A percentile compares a stretch with the other conserved stretches of the same genome.
These are phyloP conservation scores for Monosporozyma servazzii DNA, from an alignment of 805 yeast genomes.

Conservation along the genomic window DNA sequence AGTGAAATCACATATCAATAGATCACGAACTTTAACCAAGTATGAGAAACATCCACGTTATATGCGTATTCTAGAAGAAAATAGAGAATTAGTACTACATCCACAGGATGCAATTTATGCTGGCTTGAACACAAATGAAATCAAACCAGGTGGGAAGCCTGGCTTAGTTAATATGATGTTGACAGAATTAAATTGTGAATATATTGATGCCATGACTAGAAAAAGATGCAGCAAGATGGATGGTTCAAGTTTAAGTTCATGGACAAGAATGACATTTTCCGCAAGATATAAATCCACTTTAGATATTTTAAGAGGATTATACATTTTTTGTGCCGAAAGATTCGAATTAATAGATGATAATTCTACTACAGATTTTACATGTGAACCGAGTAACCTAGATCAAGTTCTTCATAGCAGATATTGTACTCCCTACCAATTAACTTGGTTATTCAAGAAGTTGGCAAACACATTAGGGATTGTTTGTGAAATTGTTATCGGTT, in stretches of 20 bases:
- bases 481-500: slow-evolving; percentile 73
- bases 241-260: slow-evolving; percentile 42
- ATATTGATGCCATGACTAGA: slow-evolving; percentile 38
- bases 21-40: slow-evolving; percentile 61
- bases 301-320: slow-evolving; percentile 59
- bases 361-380: slow-evolving; percentile 30
- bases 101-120: slow-evolving; percentile 43
- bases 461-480: slow-evolving; percentile 61
- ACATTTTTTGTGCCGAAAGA: slow-evolving; percentile 51
- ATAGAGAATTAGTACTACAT: slow-evolving; percentile 54
- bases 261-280: slow-evolving; percentile 45
- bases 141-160: slow-evolving; percentile 23
- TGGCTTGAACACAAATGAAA: slow-evolving; percentile 42
- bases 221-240: slow-evolving; percentile 31
- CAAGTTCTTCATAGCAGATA: slow-evolving; percentile 38
- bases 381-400: slow-evolving; percentile 32
- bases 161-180: slow-evolving; percentile 28
- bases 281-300: slow-evolving; percentile 43
- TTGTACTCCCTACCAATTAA: slow-evolving; percentile 64
- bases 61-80: slow-evolving; percentile 48
- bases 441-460: slow-evolving; percentile 66
- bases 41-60: slow-evolving; percentile 65
- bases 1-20: slow-evolving; percentile 50
- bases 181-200: slow-evolving; percentile 27
- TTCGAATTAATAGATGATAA: slow-evolving; percentile 38